These are phyloP conservation scores for Phialophora chinensis DNA, from an alignment of 2,329 filamentous ascomycete species.

Conservation along the genomic window DNA sequence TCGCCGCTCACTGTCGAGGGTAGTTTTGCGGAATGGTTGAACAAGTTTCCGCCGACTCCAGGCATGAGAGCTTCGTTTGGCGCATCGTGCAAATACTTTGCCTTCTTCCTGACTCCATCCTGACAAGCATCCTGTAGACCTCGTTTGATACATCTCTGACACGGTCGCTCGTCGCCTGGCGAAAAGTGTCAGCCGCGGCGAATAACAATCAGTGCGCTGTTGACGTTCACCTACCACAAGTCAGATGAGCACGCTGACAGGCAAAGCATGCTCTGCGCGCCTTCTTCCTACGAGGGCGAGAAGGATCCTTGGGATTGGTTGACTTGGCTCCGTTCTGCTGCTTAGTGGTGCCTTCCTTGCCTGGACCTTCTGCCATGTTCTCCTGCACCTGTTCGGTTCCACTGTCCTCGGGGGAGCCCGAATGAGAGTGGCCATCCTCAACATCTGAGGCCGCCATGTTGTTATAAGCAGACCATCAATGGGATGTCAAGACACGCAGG, in stretches of 20 bases:
- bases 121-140: conserved; percentile 89
- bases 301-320: conserved; percentile 79
- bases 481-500: conserved; percentile 27
- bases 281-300: conserved; percentile 91
- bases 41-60: conserved; percentile 74
- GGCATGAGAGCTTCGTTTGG: conserved; percentile 86
- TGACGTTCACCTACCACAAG: conserved; percentile 80
- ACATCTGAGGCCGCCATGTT: conserved; percentile 44
- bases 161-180: conserved; percentile 91
- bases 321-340: conserved; percentile 61
- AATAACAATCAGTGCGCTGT: conserved; percentile 12
- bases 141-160: conserved; percentile 90
- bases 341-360: conserved; percentile 54
- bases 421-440: conserved; percentile 46
- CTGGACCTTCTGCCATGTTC: conserved; percentile 46
- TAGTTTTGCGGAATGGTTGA: conserved; percentile 53
- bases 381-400: conserved; percentile 47
- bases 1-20: conserved; percentile 41
- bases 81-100: conserved; percentile 97
- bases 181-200: conserved; percentile 42
- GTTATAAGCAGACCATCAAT: conserved; percentile 40
- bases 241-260: conserved; percentile 95
- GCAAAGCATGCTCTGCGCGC: conserved; percentile 93
- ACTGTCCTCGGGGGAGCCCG: conserved; percentile 47
- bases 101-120: conserved; percentile 97